Evolutionary conservation across 495 filamentous ascomycete genomes (phyloP).

Genomic region (Daldinia bambusicola): DNA sequence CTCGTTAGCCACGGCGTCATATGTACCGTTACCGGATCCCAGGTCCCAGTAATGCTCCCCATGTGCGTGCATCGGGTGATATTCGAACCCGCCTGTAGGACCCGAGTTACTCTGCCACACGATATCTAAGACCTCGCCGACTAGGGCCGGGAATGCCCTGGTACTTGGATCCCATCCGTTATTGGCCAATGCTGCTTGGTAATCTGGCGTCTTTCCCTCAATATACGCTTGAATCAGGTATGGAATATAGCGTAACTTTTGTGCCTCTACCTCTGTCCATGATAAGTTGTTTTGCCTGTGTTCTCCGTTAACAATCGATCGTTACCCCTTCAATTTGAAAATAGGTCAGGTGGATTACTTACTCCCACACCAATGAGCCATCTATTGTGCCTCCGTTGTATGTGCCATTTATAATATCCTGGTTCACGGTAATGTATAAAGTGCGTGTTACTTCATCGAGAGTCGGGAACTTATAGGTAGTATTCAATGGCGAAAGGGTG

Average conservation of each 20-base stretch:
- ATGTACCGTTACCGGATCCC: conserved; percentile 65
- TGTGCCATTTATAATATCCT: conserved; percentile 55
- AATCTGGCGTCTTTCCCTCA: conserved; percentile 55
- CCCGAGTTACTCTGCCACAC: conserved; percentile 64
- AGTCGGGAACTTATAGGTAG: conserved; percentile 52
- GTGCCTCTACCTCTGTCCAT: conserved; percentile 60
- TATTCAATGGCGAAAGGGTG: conserved; percentile 43
- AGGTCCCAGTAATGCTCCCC: conserved; percentile 68
- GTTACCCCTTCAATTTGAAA: background rate
- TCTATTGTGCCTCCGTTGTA: conserved; percentile 41
- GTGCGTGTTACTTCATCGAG: conserved; percentile 64
- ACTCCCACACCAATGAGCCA: conserved; percentile 46
- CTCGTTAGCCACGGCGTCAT: conserved; percentile 64
- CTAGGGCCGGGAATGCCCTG: conserved; percentile 61
- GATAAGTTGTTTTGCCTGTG: conserved; percentile 56
- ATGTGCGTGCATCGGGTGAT: conserved; percentile 71
- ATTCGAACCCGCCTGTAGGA: conserved; percentile 60
- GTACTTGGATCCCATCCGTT: conserved; percentile 64
- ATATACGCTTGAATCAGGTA: conserved; percentile 68
- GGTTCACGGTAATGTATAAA: conserved; percentile 57
- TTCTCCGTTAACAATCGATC: conserved; percentile 39
- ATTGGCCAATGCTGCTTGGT: conserved; percentile 56
- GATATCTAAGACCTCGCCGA: conserved; percentile 72
- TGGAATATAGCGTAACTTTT: conserved; percentile 48
- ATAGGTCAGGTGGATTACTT: conserved; percentile 17